phyloP scores from a whole-genome alignment of 345 rosid species.

The Bruguiera sexangula region DNA sequence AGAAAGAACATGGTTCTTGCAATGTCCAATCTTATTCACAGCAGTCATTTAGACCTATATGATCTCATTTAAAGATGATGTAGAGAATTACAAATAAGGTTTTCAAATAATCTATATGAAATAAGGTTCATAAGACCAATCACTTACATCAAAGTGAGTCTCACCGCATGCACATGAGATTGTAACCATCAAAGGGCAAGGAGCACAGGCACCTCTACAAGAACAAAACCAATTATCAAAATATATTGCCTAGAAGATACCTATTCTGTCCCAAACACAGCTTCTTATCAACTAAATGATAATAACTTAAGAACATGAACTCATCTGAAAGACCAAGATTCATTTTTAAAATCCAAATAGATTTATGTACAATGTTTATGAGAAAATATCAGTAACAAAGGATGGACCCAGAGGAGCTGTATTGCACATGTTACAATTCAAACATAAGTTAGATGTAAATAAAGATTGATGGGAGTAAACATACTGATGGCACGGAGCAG shows the following conservation, averaged over 20 bases:
- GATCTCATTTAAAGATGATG: not conserved
- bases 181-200: conserved; percentile 87
- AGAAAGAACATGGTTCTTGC: not conserved
- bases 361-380: not conserved
- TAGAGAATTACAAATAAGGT: not conserved
- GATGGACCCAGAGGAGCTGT: not conserved
- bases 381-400: not conserved
- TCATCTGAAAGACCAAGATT: not conserved
- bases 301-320: not conserved
- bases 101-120: not conserved
- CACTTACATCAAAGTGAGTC: conserved; percentile 75
- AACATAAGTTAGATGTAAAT: conserved; percentile 3
- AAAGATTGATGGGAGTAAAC: conserved; percentile 16
- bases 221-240: conserved; percentile 19
- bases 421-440: conserved; percentile 1
- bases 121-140: conserved; percentile 10
- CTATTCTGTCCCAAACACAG: not conserved
- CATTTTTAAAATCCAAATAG: not conserved
- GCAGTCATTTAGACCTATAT: not conserved
- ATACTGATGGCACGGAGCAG: conserved; percentile 85
- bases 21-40: not conserved
- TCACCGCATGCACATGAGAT: conserved; percentile 85
- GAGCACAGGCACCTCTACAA: conserved; percentile 91
- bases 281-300: not conserved
- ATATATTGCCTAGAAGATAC: not conserved